Evolutionary conservation across 164 flowering plant genomes (phyloP).

Genomic region (Vitis amurensis): DNA sequence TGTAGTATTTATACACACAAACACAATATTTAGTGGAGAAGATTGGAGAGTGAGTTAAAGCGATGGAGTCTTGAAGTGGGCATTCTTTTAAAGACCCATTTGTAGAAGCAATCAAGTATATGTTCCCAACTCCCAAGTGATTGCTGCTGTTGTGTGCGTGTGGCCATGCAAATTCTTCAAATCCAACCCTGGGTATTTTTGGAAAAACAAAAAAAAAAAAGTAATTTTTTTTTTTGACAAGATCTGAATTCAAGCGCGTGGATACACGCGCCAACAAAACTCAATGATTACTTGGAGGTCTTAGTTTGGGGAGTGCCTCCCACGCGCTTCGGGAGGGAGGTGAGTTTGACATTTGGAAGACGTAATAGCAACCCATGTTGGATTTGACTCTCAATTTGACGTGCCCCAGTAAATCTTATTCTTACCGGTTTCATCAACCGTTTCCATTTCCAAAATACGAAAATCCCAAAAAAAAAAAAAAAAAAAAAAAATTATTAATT

Average conservation of each 20-base stretch:
- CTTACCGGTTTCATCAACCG: constrained; percentile 9
- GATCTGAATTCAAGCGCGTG: too few relatives aligned
- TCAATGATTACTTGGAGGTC: too few relatives aligned
- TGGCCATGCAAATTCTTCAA: too few relatives aligned
- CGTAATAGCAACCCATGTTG: background rate
- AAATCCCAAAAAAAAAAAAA: too few relatives aligned
- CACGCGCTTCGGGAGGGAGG: background rate
- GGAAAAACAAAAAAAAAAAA: too few relatives aligned
- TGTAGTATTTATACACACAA: constrained; percentile 4
- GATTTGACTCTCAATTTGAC: constrained; percentile 20
- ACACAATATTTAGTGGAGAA: background rate
- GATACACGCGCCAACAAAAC: too few relatives aligned
- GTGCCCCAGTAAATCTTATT: constrained; percentile 12
- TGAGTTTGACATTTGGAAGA: background rate
- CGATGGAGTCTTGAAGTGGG: constrained; percentile 38
- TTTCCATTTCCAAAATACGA: background rate
- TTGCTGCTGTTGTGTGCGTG: too few relatives aligned
- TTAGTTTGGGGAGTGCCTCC: too few relatives aligned
- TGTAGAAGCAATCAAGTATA: constrained; percentile 12
- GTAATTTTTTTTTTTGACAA: too few relatives aligned
- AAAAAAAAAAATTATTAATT: too few relatives aligned
- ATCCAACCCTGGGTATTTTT: too few relatives aligned
- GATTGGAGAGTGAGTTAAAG: background rate
- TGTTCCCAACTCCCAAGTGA: too few relatives aligned
- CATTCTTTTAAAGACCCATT: constrained; percentile 25